Evolutionary conservation across 345 rosid species (phyloP).

Genomic region (Dipteronia sinensis): DNA sequence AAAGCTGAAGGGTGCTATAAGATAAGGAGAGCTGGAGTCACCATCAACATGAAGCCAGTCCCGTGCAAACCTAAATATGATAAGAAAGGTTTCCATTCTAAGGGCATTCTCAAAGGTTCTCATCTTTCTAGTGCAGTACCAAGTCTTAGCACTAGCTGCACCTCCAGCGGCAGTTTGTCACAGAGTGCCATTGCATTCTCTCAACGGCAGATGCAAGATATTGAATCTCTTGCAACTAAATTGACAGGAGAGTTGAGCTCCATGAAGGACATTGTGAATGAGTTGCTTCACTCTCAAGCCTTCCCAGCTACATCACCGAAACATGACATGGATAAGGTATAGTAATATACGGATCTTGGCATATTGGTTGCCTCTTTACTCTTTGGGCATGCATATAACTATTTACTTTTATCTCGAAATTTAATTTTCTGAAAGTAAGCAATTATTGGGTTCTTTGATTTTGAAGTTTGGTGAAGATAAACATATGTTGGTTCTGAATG

Average conservation of each 20-base stretch:
- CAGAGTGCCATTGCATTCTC: constrained; percentile 76
- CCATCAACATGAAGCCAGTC: constrained; percentile 31
- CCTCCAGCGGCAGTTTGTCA: constrained; percentile 52
- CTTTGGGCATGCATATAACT: not conserved
- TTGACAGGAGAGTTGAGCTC: constrained; percentile 64
- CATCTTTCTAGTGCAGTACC: constrained; percentile 31
- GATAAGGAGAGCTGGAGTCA: constrained; percentile 40
- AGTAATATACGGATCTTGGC: constrained; percentile 35
- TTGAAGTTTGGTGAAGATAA: constrained; percentile 9
- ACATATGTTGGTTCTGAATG: not conserved
- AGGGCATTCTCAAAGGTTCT: constrained; percentile 41
- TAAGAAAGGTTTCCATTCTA: constrained; percentile 35
- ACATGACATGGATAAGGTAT: constrained; percentile 59
- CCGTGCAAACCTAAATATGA: constrained; percentile 31
- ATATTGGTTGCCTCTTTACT: not conserved
- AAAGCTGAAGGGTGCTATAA: constrained; percentile 48
- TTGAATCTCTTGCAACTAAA: constrained; percentile 54
- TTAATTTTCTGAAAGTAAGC: not conserved
- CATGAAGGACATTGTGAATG: constrained; percentile 64
- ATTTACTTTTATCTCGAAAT: not conserved
- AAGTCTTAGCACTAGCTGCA: constrained; percentile 36
- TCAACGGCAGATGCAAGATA: constrained; percentile 71
- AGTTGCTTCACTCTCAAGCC: constrained; percentile 39
- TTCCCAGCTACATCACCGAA: constrained; percentile 36
- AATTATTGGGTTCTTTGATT: not conserved